Conservation (phyloP, 83 land plant species). For the Diphasiastrum complanatum region DNA sequence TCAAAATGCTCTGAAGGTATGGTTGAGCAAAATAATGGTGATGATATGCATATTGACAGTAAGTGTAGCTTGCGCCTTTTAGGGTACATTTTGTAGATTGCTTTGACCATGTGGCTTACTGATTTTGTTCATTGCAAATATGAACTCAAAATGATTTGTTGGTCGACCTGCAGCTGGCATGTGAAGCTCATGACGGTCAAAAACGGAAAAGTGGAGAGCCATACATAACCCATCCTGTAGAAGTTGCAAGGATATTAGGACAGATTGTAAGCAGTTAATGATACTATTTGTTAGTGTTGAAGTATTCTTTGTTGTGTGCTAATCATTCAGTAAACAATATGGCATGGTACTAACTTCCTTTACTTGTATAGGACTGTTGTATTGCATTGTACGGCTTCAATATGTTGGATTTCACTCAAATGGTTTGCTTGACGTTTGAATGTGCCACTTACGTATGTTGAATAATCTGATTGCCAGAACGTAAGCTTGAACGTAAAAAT, state of each 20-base stretch:
- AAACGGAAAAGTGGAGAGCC: constrained; percentile 97
- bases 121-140: not conserved
- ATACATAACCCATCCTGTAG: constrained; percentile 93
- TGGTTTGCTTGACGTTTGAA: too few relatives aligned
- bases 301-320: too few relatives aligned
- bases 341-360: too few relatives aligned
- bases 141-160: not conserved
- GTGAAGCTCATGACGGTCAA: constrained; percentile 95
- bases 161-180: constrained; percentile 56
- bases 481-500: too few relatives aligned
- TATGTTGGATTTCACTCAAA: too few relatives aligned
- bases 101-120: not conserved
- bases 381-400: too few relatives aligned
- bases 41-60: not conserved
- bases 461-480: too few relatives aligned
- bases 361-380: too few relatives aligned
- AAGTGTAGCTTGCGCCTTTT: not conserved
- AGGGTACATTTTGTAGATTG: not conserved
- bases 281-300: too few relatives aligned
- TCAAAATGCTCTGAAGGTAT: constrained; percentile 70
- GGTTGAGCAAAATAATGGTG: not conserved
- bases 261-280: constrained; percentile 85
- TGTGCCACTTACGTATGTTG: too few relatives aligned
- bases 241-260: constrained; percentile 91
- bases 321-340: too few relatives aligned